phyloP scores from a whole-genome alignment of 2,329 filamentous ascomycete species.

The Arthrobotrys iridis region DNA sequence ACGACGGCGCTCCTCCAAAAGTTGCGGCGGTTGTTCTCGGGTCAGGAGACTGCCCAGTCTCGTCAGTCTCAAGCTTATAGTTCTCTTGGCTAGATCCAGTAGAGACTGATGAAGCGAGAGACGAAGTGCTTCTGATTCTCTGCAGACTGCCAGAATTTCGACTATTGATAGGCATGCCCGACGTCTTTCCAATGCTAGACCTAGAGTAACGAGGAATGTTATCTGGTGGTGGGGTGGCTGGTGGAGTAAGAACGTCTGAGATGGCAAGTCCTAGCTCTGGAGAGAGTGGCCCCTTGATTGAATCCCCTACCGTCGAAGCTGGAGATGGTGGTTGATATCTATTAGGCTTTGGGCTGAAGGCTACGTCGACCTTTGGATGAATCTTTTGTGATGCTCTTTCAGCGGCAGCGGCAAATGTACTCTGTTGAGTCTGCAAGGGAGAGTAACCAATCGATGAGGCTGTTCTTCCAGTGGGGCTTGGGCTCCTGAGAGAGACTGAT shows the following conservation, averaged over 20 bases:
- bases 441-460: constrained; percentile 42
- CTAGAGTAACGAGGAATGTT: constrained; percentile 32
- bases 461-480: constrained; percentile 39
- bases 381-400: constrained; percentile 3
- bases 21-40: constrained; percentile 22
- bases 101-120: constrained; percentile 38
- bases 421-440: constrained; percentile 4
- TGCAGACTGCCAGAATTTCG: constrained; percentile 32
- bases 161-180: background rate
- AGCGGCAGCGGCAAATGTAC: background rate
- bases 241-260: constrained; percentile 44
- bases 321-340: constrained; percentile 62
- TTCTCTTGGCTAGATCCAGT: constrained; percentile 33
- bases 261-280: constrained; percentile 43
- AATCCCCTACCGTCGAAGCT: constrained; percentile 62
- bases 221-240: constrained; percentile 46
- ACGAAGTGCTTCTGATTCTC: constrained; percentile 48
- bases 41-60: constrained; percentile 24
- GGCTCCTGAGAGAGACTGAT: constrained; percentile 70
- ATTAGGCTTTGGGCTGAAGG: constrained; percentile 24
- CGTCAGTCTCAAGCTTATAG: constrained; percentile 28
- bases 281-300: constrained; percentile 33
- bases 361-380: constrained; percentile 5
- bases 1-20: constrained; percentile 2
- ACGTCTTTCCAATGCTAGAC: constrained; percentile 37